These are phyloP conservation scores for Candida fluviatilis DNA, from an alignment of 805 yeast genomes.

Conservation along the genomic window DNA sequence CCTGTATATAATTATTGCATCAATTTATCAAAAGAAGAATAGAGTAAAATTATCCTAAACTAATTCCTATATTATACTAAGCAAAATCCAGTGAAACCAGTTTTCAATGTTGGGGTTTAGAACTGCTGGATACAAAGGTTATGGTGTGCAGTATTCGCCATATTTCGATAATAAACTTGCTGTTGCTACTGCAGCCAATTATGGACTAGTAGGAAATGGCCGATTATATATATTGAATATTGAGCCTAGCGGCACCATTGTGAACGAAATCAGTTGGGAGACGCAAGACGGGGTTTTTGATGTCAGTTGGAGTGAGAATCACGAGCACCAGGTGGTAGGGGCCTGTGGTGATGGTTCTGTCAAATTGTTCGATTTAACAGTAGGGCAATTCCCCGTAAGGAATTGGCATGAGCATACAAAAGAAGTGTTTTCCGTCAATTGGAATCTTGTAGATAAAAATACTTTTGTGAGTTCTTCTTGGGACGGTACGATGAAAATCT, in stretches of 20 bases:
- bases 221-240: slow-evolving; percentile 68
- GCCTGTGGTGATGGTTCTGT: slow-evolving; percentile 91
- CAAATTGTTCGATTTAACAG: slow-evolving; percentile 72
- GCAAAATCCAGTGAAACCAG: too few species aligned
- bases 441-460: slow-evolving; percentile 68
- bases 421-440: slow-evolving; percentile 69
- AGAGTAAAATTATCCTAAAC: too few species aligned
- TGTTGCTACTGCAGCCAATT: slow-evolving; percentile 87
- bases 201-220: slow-evolving; percentile 94
- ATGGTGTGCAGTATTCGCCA: slow-evolving; percentile 85
- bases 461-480: slow-evolving; percentile 78
- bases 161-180: slow-evolving; percentile 86
- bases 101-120: slow-evolving; percentile 73
- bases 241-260: slow-evolving; percentile 58
- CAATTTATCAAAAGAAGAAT: too few species aligned
- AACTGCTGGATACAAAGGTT: slow-evolving; percentile 82
- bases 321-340: slow-evolving; percentile 78
- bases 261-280: slow-evolving; percentile 57
- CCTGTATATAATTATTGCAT: too few species aligned
- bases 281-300: slow-evolving; percentile 94
- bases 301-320: slow-evolving; percentile 83
- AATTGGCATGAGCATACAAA: slow-evolving; percentile 73
- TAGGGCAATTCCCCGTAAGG: slow-evolving; percentile 66
- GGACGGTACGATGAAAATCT: slow-evolving; percentile 85
- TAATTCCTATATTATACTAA: too few species aligned